Evolutionary conservation across 1,284 basidiomycete species (phyloP), one percentile per base, ranked within the genome.

Genomic region (Chiua sp.): DNA sequence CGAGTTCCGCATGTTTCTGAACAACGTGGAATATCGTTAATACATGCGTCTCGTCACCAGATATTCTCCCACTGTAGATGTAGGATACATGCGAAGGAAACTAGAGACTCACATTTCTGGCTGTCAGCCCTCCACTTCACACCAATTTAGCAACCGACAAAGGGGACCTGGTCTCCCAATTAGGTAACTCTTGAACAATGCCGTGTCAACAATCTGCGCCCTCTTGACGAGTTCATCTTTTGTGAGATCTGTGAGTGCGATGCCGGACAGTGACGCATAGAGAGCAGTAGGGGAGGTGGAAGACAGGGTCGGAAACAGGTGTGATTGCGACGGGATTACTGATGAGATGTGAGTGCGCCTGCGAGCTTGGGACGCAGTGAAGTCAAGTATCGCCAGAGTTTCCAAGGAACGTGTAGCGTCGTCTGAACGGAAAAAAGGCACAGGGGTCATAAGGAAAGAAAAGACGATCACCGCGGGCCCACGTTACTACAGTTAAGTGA

Each of bases 131-230:
- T 89, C 88, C 0, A 98, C 95, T 71, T 98, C 95, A 76, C 96
- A 98, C 94, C 96, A 99, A 75, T 98, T 98, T 23, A 93, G 87
- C 46, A 97, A 82, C 44, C 98, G 85, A 75, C 97, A 98, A 48
- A 99, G 76, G 28, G 94, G 87, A 0, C 94, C 95, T 7, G 99
- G 80, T 58, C 92, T 83, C 33, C 91, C 91, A 39, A 92, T 82
- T 23, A 99, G 78, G 74, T 98, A 98, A 12, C 91, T 91, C 77
- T 98, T 98, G 79, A 99, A 96, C 64, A 99, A 78, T 11, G 93
- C 95, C 0, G 97, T 99, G 72, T 99, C 96, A 22, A 98, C 92
- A 22, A 98, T 88, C 76, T 98, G 96, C 1, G 96, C 96, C 55
- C 92, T 92, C 28, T 92, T 84, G 35, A 95, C 81, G 8, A 98